phyloP scores from a whole-genome alignment of 805 yeast species.

The Sugiyamaella chiloensis region DNA sequence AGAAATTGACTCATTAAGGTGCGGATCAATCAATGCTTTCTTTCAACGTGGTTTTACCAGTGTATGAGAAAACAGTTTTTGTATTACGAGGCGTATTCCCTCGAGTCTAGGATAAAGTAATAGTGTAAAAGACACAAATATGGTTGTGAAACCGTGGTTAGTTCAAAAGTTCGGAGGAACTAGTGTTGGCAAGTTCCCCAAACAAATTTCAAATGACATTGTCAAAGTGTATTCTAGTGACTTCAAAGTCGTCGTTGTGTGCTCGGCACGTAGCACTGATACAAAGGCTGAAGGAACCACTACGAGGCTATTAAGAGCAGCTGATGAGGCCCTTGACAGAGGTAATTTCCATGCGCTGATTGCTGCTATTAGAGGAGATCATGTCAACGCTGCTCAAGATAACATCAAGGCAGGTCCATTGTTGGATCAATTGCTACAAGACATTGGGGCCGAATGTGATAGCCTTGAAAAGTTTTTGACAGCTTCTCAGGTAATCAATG shows the following conservation, averaged over 20 bases:
- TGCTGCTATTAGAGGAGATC: slow-evolving; percentile 72
- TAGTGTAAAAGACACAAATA: background rate
- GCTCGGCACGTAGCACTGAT: slow-evolving; percentile 89
- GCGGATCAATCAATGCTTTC: background rate
- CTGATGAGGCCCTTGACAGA: slow-evolving; percentile 49
- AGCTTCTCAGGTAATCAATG: slow-evolving; percentile 90
- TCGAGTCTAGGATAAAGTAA: slow-evolving; percentile 13
- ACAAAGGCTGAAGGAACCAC: slow-evolving; percentile 96
- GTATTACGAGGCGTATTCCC: slow-evolving; percentile 14
- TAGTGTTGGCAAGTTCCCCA: slow-evolving; percentile 91
- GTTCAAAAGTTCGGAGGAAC: slow-evolving; percentile 98
- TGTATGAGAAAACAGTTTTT: slow-evolving; percentile 13
- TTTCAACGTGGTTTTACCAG: slow-evolving; percentile 1
- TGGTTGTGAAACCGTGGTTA: slow-evolving; percentile 47
- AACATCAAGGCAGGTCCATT: slow-evolving; percentile 48
- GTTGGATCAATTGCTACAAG: slow-evolving; percentile 51
- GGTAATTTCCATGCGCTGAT: slow-evolving; percentile 51
- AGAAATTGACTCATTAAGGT: slow-evolving; percentile 2
- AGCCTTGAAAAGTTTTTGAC: slow-evolving; percentile 66
- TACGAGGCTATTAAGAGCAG: slow-evolving; percentile 76
- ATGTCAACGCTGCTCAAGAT: slow-evolving; percentile 63
- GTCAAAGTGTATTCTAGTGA: slow-evolving; percentile 54
- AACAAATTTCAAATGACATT: slow-evolving; percentile 78
- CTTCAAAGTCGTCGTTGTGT: slow-evolving; percentile 82
- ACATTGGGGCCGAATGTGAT: slow-evolving; percentile 63